Conservation (phyloP, 306 rosid genomes). For the Dicorynia guianensis region DNA sequence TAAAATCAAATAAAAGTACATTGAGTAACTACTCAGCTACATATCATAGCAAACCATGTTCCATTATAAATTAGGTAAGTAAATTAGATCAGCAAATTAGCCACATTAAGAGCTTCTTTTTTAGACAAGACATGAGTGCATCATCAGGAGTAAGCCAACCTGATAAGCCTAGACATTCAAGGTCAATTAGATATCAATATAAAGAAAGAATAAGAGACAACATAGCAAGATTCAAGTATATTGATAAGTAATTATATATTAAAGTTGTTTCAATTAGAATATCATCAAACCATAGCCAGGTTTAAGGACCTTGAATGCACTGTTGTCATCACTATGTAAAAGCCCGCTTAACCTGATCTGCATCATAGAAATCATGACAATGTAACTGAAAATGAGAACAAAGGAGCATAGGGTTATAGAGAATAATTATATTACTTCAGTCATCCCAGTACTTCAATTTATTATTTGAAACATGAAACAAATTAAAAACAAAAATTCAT, state of each 20-base stretch:
- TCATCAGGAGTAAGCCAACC: constrained; percentile 21
- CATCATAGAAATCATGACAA: constrained; percentile 32
- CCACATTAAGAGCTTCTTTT: constrained; percentile 6
- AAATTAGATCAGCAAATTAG: neutral
- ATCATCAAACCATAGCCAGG: constrained; percentile 5
- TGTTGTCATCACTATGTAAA: constrained; percentile 76
- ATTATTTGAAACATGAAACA: neutral
- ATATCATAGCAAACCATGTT: constrained; percentile 19
- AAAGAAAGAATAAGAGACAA: neutral
- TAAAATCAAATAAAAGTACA: neutral
- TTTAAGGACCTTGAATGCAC: constrained; percentile 77
- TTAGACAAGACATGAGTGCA: constrained; percentile 3
- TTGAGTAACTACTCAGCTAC: neutral
- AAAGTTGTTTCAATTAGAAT: constrained; percentile 1
- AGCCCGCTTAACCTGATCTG: constrained; percentile 91
- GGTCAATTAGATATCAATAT: neutral
- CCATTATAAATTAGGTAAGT: constrained; percentile 14
- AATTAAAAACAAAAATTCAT: neutral
- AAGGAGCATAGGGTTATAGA: neutral
- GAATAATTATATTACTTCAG: too few species aligned
- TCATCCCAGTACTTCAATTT: too few species aligned
- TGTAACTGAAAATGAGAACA: constrained; percentile 20
- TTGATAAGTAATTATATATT: neutral
- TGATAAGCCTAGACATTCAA: constrained; percentile 9
- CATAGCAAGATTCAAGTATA: neutral